Percentiles rank a stretch among this genome's conserved stretches.
These are phyloP conservation scores for Russula sp. DNA, from an alignment of 768 basidiomycete genomes.

Conservation along the genomic window DNA sequence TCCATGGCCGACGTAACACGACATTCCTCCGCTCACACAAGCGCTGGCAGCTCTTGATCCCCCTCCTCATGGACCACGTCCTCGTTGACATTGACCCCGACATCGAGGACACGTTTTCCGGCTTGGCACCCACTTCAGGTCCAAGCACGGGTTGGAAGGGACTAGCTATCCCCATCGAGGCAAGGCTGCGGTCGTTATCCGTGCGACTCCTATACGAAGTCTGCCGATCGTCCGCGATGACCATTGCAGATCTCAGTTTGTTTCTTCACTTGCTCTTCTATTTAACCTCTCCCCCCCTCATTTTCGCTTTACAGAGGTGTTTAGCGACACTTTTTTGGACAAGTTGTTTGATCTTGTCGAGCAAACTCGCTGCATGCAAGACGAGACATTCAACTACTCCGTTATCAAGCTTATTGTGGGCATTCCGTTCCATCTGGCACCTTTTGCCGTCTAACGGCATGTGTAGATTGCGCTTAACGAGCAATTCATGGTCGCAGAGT, in stretches of 20 bases:
- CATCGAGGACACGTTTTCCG: conserved; percentile 43
- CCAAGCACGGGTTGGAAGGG: conserved; percentile 27
- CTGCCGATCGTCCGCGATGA: conserved; percentile 83
- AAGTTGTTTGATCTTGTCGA: conserved; percentile 91
- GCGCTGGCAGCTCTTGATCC: conserved; percentile 78
- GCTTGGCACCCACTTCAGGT: conserved; percentile 35
- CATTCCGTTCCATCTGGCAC: conserved; percentile 8
- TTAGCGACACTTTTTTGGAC: conserved; percentile 80
- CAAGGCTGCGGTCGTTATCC: conserved; percentile 65
- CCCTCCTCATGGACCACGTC: conserved; percentile 80
- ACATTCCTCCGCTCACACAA: conserved; percentile 73
- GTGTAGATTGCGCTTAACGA: conserved; percentile 86
- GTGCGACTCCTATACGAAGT: conserved; percentile 85
- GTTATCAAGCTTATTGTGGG: conserved; percentile 91
- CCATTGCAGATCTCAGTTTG: conserved; percentile 73
- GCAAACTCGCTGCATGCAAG: conserved; percentile 77
- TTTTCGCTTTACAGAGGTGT: conserved; percentile 48
- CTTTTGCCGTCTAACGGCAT: conserved; percentile 13
- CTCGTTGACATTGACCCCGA: conserved; percentile 77
- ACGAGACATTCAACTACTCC: conserved; percentile 92
- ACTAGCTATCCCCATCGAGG: conserved; percentile 68
- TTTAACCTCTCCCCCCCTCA: neutral
- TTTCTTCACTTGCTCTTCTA: conserved; percentile 13
- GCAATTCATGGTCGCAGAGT: conserved; percentile 92
- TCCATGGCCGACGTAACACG: conserved; percentile 61